Evolutionary conservation across 768 basidiomycete species (phyloP).

Genomic region (Kwoniella botswanensis): DNA sequence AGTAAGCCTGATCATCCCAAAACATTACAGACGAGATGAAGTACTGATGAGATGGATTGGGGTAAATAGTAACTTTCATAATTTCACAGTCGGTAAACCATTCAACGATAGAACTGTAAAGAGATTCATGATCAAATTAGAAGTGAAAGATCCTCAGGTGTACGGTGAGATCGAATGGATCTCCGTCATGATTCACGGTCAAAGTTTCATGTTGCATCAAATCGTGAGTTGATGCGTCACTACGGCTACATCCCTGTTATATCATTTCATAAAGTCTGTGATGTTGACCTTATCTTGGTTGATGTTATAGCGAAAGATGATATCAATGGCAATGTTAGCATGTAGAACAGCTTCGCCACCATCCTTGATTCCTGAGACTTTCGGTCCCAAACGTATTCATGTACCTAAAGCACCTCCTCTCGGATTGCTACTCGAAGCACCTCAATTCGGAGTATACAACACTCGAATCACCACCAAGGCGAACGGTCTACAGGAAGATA

Average conservation of each 20-base stretch:
- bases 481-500: slow-evolving; percentile 34
- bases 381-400: slow-evolving; percentile 75
- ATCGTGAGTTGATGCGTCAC: slow-evolving; percentile 66
- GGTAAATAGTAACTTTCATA: slow-evolving; percentile 77
- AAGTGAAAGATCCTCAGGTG: slow-evolving; percentile 84
- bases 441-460: slow-evolving; percentile 61
- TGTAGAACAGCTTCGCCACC: slow-evolving; percentile 77
- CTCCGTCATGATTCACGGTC: slow-evolving; percentile 88
- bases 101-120: slow-evolving; percentile 80
- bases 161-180: slow-evolving; percentile 95
- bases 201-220: slow-evolving; percentile 99
- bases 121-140: slow-evolving; percentile 85
- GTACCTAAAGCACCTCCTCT: slow-evolving; percentile 96
- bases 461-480: slow-evolving; percentile 43
- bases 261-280: too few relatives aligned
- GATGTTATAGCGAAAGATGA: slow-evolving; percentile 86
- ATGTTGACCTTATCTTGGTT: too few relatives aligned
- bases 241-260: too few relatives aligned
- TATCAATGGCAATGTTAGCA: slow-evolving; percentile 78
- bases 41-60: too few relatives aligned
- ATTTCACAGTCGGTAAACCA: slow-evolving; percentile 89
- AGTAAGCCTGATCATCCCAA: slow-evolving; percentile 57
- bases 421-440: slow-evolving; percentile 81
- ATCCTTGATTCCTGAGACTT: slow-evolving; percentile 72
- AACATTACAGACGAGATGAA: too few relatives aligned